Base-by-base conservation (phyloP, 768 basidiomycete genomes). In the Termitomyces sp. region DNA sequence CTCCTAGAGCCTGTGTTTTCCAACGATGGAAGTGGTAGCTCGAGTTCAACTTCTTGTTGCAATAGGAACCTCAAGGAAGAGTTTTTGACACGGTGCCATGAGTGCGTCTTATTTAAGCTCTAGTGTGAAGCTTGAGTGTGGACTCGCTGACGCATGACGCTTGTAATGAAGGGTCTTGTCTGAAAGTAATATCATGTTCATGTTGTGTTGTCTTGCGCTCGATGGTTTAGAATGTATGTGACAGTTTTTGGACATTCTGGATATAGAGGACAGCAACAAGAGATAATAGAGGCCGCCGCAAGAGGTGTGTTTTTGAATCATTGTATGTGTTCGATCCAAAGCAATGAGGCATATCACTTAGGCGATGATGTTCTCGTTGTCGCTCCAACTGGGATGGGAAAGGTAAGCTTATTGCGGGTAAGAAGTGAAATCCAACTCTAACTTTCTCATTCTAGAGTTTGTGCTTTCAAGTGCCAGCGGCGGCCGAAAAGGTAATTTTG, bases 381-480 rank as follows among this genome's bases (percentile, higher is more conserved):
- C 3, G 92, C 91, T 18, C 91, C 92, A 0, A 94, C 93, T 10
- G 91, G 92, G 4, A 91, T 93, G 88, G 93, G 92, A 34, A 94
- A 94, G 81, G 91, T 87, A 32, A 39, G 65, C 67, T 8, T 32
- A 20, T 22, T 37, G 26, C 26, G 36, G 8, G 14, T 30, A 39
- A 27, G 36, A 32, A 37, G 37, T 14, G 32, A n/a, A 43, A 36
- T 36, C 22, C 7, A 4, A 26, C 22, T 56, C 44, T 36, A 34
- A 54, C 43, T 13, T 46, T 52, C 5, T 48, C 22, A 4, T 51
- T 26, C 27, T 12, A 92, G 90, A 92, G 90, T 64, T 65, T 94
- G 4, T 94, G 92, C 70, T 94, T 93, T 66, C 92, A 93, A 72
- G 74, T 93, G 30, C 92, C 92, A 44, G 91, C 92, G 0, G 72